Conservation (phyloP, 2,329 filamentous ascomycete genomes). For the Alternaria triticimaculans region DNA sequence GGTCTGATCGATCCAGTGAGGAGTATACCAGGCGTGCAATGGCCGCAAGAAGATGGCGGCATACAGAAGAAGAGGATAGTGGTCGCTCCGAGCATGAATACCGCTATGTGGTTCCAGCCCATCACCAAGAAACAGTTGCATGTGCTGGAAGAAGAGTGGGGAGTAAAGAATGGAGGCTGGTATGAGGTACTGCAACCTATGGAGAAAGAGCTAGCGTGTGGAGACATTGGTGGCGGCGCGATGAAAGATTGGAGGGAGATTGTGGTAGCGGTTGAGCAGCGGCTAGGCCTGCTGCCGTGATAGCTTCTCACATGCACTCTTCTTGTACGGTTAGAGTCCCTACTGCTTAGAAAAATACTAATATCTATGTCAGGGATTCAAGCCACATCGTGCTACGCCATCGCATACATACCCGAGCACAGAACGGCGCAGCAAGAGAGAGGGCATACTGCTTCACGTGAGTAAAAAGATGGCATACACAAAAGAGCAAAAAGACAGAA, state of each 20-base stretch:
- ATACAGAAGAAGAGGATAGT: constrained; percentile 66
- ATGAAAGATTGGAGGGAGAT: constrained; percentile 85
- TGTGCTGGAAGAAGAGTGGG: constrained; percentile 78
- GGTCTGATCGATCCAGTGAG: constrained; percentile 42
- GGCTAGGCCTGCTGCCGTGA: constrained; percentile 28
- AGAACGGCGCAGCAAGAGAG: not conserved
- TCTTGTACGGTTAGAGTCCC: not conserved
- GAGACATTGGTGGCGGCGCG: constrained; percentile 79
- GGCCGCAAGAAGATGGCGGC: constrained; percentile 23
- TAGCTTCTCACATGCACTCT: not conserved
- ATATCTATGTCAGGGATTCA: not conserved
- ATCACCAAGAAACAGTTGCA: constrained; percentile 75
- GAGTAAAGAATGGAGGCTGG: constrained; percentile 56
- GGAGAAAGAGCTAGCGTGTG: constrained; percentile 81
- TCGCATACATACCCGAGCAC: not conserved
- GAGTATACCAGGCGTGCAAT: constrained; percentile 32
- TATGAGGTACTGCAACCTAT: constrained; percentile 76
- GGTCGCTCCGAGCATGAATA: constrained; percentile 87
- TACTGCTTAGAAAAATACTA: not conserved
- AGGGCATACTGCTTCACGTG: not conserved
- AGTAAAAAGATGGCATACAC: not conserved
- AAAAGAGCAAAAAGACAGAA: constrained; percentile 5
- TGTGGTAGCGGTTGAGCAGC: constrained; percentile 66
- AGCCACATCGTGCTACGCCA: not conserved
- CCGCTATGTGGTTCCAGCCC: constrained; percentile 87